Evolutionary conservation across 225 moss, liverwort and hornwort species (phyloP).

Genomic region (Physcomitrium patens): DNA sequence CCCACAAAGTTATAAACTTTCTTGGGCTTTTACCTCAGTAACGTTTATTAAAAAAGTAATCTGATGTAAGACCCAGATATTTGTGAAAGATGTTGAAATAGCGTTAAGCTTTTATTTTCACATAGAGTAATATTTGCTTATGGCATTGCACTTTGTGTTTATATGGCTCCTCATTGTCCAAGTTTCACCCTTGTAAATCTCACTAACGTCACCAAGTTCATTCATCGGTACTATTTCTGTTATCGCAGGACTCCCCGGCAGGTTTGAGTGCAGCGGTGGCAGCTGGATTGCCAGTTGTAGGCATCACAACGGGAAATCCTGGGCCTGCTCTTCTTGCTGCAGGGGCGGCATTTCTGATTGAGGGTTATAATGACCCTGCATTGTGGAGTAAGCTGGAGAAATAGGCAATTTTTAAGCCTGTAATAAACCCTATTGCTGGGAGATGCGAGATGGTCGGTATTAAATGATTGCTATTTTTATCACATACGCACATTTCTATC

Average conservation of each 20-base stretch:
- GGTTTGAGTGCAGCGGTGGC: constrained; percentile 78
- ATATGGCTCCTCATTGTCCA: too few species aligned
- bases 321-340: constrained; percentile 63
- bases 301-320: constrained; percentile 80
- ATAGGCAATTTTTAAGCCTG: neutral
- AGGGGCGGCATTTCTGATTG: constrained; percentile 76
- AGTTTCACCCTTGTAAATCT: neutral
- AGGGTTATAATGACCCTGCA: constrained; percentile 66
- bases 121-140: too few species aligned
- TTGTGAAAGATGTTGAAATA: too few species aligned
- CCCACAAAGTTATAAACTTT: neutral
- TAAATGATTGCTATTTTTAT: too few species aligned
- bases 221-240: neutral
- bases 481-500: neutral
- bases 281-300: constrained; percentile 80
- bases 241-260: constrained; percentile 81
- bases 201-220: neutral
- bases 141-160: too few species aligned
- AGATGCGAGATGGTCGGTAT: neutral
- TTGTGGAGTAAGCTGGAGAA: constrained; percentile 71
- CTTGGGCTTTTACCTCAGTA: neutral
- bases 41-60: neutral
- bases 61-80: neutral
- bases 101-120: too few species aligned
- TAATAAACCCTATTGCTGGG: neutral